Base-by-base conservation (phyloP, 495 filamentous ascomycete genomes). In the Penicillium bovifimosum region DNA sequence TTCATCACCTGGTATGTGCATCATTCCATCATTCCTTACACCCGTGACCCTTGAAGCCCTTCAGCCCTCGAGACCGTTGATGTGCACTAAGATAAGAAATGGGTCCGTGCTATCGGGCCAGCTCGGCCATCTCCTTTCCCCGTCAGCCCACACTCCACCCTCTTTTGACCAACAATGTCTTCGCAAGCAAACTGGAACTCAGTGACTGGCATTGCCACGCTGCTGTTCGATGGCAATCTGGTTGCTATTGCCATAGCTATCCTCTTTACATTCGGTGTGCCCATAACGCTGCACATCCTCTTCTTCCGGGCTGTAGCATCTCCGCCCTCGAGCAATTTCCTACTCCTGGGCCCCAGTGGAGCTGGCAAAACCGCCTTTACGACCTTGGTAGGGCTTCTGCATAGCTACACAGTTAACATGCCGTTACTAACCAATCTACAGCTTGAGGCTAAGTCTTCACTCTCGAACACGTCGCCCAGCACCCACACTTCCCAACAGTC, bases 341-440 rank as follows among this genome's bases (percentile, higher is more conserved):
- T 97, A 3, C 82, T 98, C 13, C 62, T 92, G 42, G 93, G 93
- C 5, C 93, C 92, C 6, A 84, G 84, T 27, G 88, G 86, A 52
- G 79, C 85, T 43, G 93, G 93, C 56, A 98, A 98, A 69, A 97
- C 93, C 6, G 79, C 88, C 41, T 79, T 98, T 28, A 72, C 91
- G 9, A 90, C 90, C n/a, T 72, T 91, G 56, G 86, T 88, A 76
- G 50, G 76, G 14, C 18, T 16, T 17, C 24, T 26, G 2, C 9
- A 52, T 32, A 9, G 5, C 24, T 14, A 39, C 1, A 28, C 11
- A 26, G 31, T 26, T 17, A 4, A 1, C 2, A 1, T 17, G 32
- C 34, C 29, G 11, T 31, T 35, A 13, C 46, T 44, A 16, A 50
- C 53, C 26, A 11, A 45, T 17, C 14, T 53, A 53, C 50, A 85